Base-by-base conservation (phyloP, 805 yeast species). In the Sungouiella thailandica region DNA sequence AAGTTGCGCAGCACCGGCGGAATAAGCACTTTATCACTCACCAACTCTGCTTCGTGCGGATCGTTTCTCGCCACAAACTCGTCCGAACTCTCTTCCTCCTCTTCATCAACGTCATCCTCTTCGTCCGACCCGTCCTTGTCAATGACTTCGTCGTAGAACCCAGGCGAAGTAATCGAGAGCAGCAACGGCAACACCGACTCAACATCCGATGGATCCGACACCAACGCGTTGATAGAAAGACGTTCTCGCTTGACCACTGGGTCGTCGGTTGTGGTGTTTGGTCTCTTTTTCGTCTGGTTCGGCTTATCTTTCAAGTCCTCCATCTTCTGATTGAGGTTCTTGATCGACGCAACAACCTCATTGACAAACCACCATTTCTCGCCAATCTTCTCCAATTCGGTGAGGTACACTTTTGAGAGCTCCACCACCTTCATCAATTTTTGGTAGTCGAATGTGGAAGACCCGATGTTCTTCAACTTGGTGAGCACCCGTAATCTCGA, bases 341-440 rank as follows among this genome's bases (percentile, higher is more conserved):
- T 30, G 10, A 46, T 35, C 2, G 39, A 36, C 11, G 23, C 27
- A 10, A 46, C 23, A 3, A 44, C 43, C 34, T 46, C 44, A 7
- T 34, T 28, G 5, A 46, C 41, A 25, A 46, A 44, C 50, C 50
- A 44, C 48, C 48, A 46, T 8, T 37, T 37, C 12, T 31, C 30
- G 7, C 43, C 32, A n/a, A 35, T 35, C n/a, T 16, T 15, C 16
- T 30, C 25, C 25, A 46, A 37, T 23, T 40, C 47, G n/a, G 17
- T 17, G 16, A 37, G 23, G 23, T 34, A 41, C 1, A 25, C 35
- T 3, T 37, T 26, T 13, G 31, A 32, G 2, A 44, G 29, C 6
- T 25, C 28, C 8, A 23, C 23, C 7, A 26, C 29, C 17, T 32
- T 10, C 10, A 18, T 20, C 25, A 32, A n/a, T 20, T 32, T 19